phyloP scores from a whole-genome alignment of 176 grass and related monocot genomes.

The Musa itinerans region DNA sequence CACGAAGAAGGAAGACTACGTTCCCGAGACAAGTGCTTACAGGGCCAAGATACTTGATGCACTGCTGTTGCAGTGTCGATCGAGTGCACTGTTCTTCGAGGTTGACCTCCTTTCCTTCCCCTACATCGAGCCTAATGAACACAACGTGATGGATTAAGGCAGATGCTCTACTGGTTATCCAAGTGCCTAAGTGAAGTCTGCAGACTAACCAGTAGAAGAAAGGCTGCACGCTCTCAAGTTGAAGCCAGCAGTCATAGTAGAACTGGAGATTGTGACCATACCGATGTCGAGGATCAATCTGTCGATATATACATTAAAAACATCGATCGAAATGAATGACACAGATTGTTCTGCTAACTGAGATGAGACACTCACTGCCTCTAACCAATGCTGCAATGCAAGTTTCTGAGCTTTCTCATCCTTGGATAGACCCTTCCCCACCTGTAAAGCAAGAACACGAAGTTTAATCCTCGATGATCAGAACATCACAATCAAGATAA shows the following conservation, averaged over 20 bases:
- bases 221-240: conserved; percentile 61
- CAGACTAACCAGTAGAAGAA: conserved; percentile 79
- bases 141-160: not conserved
- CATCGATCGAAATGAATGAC: not conserved
- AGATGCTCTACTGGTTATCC: not conserved
- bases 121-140: conserved; percentile 46
- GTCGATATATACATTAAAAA: conserved; percentile 21
- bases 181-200: not conserved
- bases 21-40: not conserved
- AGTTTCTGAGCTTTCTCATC: conserved; percentile 85
- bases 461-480: conserved; percentile 12
- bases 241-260: conserved; percentile 73
- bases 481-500: not conserved
- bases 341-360: not conserved
- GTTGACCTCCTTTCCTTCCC: conserved; percentile 70
- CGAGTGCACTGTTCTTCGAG: conserved; percentile 41
- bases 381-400: conserved; percentile 93
- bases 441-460: conserved; percentile 22
- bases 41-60: conserved; percentile 76
- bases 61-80: conserved; percentile 53
- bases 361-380: conserved; percentile 45
- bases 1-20: not conserved
- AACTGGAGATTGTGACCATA: conserved; percentile 94
- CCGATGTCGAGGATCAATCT: conserved; percentile 87
- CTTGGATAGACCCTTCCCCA: conserved; percentile 78